Base-by-base conservation (phyloP, 805 yeast genomes). In the Ogataea naganishii region DNA sequence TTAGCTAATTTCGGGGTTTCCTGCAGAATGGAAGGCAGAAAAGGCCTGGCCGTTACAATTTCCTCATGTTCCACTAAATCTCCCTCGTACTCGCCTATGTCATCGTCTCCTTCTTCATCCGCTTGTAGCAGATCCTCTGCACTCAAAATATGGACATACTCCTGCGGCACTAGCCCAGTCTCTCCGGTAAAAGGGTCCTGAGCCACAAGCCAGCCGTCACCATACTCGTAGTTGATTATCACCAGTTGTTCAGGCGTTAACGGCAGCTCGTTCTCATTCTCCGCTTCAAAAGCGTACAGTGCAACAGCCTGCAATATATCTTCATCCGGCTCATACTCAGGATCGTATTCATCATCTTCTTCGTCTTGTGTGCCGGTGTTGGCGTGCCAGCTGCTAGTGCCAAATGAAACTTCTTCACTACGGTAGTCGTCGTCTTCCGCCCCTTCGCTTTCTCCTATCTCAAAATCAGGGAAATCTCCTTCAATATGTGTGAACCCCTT, bases 141-240 rank as follows among this genome's bases (percentile, higher is more conserved):
- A 23, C 49, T 43, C 20, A 55, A 25, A 5, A 70, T 51, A 33
- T 82, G 80, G 18, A 92, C 96, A 46, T 88, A 92, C 45, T 83
- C 96, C 46, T 88, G 95, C 1, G 98, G 98, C 5, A 92, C 94
- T 30, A 92, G 69, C 2, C 98, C 98, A 9, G 94, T 82, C 38
- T 77, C 80, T 1, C 84, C 85, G 3, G 80, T 67, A 17, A 48
- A 64, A 1, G 83, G 79, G 46, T 85, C 86, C 43, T 73, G 76
- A 1, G 96, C 97, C 30, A 92, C 96, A 3, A 92, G 67, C 99
- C 98, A 92, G 6, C 99, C 99, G 52, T 89, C 96, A 16, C 97
- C 97, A 52, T 89, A 95, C 34, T 94, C 73, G 53, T 88, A 89
- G 35, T 80, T 75, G 18, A 92, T 80, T 72, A 86, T 79, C 3